Evolutionary conservation across 345 rosid species (phyloP), one percentile per base, ranked within the genome.

Genomic region (Gossypium bickii): DNA sequence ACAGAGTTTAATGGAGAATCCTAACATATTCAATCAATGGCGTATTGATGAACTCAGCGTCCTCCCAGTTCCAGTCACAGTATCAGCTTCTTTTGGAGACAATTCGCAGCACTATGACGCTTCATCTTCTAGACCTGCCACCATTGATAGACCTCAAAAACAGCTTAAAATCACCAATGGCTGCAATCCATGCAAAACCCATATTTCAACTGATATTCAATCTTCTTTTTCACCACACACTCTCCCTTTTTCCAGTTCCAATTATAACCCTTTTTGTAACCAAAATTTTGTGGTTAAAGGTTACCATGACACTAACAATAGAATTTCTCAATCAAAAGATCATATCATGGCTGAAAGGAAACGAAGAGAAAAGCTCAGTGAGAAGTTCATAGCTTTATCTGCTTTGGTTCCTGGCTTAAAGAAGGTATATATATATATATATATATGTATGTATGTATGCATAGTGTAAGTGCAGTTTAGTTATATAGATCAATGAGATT

Each of bases 311-410:
- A 74, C 70, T 48, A 79, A 78, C 55, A 34, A 59, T 43, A 83
- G 82, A 67, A 75, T 77, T 73, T 68, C 88, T 70, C 87, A 84
- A 47, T 60, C 84, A 3, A 88, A 85, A 64, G 88, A 89, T 82
- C 91, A 87, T 78, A 83, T 85, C 64, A 78, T 86, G 66, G 93
- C 93, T 12, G 91, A 89, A 71, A 82, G 93, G 77, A 89, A 87
- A 74, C 79, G 91, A 20, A 77, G 93, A 17, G 93, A 89, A 78
- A 86, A 83, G 88, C 89, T 89, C 78, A 89, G 87, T 57, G 86
- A 89, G 75, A 55, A 85, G 38, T 87, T 89, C 70, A 87, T 86
- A 29, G 91, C 93, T 64, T 67, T 89, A 9, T 86, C 89, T 77
- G 88, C 93, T 49, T 77, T 87, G 24, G 82, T 89, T 70, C 93